A percentile compares a stretch with the other conserved stretches of the same genome.
phyloP scores from a whole-genome alignment of 768 basidiomycete species.

The Scleroderma citrinum region DNA sequence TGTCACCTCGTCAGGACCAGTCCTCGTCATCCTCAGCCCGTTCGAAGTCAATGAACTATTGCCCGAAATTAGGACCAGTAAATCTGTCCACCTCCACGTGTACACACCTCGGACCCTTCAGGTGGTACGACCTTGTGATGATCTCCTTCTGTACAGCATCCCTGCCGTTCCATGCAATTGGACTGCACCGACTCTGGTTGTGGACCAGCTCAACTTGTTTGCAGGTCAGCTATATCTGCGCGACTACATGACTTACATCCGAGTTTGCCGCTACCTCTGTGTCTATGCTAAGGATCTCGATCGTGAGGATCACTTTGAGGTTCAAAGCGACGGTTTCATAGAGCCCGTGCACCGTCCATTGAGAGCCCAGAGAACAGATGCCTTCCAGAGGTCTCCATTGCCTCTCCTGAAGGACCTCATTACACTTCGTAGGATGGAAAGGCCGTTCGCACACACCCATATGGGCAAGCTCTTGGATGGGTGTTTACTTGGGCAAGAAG shows the following conservation, averaged over 20 bases:
- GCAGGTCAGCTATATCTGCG: conserved; percentile 29
- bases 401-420: too few species aligned
- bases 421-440: too few species aligned
- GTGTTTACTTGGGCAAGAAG: too few species aligned
- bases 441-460: too few species aligned
- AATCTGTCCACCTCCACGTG: conserved; percentile 30
- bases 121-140: conserved; percentile 30
- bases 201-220: conserved; percentile 25
- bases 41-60: conserved; percentile 34
- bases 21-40: conserved; percentile 30
- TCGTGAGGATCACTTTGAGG: conserved; percentile 3
- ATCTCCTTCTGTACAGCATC: conserved; percentile 37
- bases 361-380: too few species aligned
- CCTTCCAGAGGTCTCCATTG: too few species aligned
- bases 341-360: too few species aligned
- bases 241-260: conserved; percentile 22
- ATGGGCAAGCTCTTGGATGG: too few species aligned
- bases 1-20: conserved; percentile 3
- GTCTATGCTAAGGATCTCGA: conserved; percentile 15
- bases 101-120: conserved; percentile 32
- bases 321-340: conserved; percentile 11
- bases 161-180: conserved; percentile 2
- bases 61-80: conserved; percentile 28
- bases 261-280: conserved; percentile 23
- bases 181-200: not conserved